Evolutionary conservation across 2,329 filamentous ascomycete genomes (phyloP).

Genomic region (Paecilomyces sp.): DNA sequence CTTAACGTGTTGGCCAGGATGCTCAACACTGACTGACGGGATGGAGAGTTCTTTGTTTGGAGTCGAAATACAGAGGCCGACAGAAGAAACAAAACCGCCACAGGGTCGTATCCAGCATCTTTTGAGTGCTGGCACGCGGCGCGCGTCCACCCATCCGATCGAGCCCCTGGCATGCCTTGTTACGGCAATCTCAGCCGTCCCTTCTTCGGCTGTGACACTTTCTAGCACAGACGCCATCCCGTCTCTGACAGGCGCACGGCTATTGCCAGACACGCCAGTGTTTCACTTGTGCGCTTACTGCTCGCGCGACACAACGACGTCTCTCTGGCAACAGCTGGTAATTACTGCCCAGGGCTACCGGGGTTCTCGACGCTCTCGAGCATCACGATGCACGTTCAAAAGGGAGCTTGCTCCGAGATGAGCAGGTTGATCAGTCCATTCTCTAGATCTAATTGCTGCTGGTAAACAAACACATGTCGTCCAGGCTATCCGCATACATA

Average conservation of each 20-base stretch:
- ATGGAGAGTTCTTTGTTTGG: not conserved
- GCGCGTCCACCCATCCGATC: not conserved
- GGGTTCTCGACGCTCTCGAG: not conserved
- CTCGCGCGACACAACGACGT: not conserved
- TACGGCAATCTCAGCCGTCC: not conserved
- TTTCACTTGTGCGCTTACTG: slow-evolving; percentile 11
- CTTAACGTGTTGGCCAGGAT: too few relatives aligned
- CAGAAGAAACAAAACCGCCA: not conserved
- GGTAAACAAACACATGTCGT: not conserved
- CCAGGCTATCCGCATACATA: not conserved
- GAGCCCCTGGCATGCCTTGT: not conserved
- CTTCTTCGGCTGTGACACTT: not conserved
- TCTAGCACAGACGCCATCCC: not conserved
- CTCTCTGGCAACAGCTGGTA: slow-evolving; percentile 11
- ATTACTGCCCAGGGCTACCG: not conserved
- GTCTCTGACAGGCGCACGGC: slow-evolving; percentile 7
- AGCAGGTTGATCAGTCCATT: not conserved
- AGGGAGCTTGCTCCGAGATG: not conserved
- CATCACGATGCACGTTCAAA: not conserved
- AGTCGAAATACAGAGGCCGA: not conserved
- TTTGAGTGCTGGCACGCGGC: not conserved
- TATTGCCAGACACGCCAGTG: slow-evolving; percentile 12
- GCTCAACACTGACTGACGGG: not conserved
- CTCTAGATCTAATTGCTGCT: not conserved
- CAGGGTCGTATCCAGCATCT: not conserved